These are phyloP conservation scores for Penicillium sp. DNA, from an alignment of 2,329 filamentous ascomycete genomes.

Conservation along the genomic window DNA sequence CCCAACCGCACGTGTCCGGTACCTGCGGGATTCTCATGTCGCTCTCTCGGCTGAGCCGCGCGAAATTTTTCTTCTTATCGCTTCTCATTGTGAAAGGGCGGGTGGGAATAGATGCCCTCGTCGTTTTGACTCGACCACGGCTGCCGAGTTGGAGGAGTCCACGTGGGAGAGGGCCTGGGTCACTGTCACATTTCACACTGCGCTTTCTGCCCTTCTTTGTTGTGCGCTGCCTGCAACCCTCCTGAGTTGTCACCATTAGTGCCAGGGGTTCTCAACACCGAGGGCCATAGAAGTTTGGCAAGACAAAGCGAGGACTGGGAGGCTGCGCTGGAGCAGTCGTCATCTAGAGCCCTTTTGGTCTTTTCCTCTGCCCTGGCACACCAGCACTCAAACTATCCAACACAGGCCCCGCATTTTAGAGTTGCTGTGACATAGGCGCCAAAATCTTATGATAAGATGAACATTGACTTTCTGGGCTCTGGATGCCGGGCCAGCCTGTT, in stretches of 20 bases:
- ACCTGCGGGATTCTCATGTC: constrained; percentile 6
- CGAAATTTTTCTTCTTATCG: not conserved
- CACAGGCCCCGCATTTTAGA: constrained; percentile 24
- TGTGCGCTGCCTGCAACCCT: not conserved
- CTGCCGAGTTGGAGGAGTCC: constrained; percentile 3
- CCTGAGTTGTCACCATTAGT: not conserved
- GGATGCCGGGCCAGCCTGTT: not conserved
- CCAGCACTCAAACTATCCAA: not conserved
- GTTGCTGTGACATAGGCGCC: constrained; percentile 27
- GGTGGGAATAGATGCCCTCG: not conserved
- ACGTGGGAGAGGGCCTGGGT: constrained; percentile 4
- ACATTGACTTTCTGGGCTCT: not conserved
- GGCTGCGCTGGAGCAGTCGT: not conserved
- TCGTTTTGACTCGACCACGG: not conserved
- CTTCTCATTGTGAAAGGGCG: not conserved
- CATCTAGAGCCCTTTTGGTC: not conserved
- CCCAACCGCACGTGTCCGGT: constrained; percentile 10
- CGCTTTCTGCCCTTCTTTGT: constrained; percentile 10
- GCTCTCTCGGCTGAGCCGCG: constrained; percentile 5
- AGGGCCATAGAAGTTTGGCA: not conserved
- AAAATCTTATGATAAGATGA: constrained; percentile 26
- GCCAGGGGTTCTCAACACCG: not conserved
- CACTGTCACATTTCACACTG: constrained; percentile 18
- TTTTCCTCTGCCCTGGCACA: not conserved
- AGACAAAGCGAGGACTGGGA: constrained; percentile 6